Conservation (phyloP, 2,329 filamentous ascomycete genomes). For the Nigrospora oryzae region DNA sequence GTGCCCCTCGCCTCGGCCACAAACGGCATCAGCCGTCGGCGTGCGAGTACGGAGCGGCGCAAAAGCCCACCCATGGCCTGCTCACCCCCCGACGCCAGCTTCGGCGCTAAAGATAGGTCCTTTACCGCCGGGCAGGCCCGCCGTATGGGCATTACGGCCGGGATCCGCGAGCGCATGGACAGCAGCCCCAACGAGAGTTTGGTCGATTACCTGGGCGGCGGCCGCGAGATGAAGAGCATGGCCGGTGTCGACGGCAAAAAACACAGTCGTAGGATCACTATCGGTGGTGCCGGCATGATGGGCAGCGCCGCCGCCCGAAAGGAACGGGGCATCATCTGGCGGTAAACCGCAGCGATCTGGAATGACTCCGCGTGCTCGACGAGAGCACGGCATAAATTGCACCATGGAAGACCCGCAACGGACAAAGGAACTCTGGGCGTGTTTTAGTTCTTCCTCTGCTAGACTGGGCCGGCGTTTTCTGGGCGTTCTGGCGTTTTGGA, state of each 20-base stretch:
- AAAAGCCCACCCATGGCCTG: conserved; percentile 45
- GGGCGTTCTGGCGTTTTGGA: too few relatives aligned
- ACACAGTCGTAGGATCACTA: conserved; percentile 32
- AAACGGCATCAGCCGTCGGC: conserved; percentile 48
- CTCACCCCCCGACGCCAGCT: conserved; percentile 31
- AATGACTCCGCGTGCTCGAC: too few relatives aligned
- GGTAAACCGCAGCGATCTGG: too few relatives aligned
- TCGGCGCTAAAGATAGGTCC: conserved; percentile 18
- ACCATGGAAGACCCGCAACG: too few relatives aligned
- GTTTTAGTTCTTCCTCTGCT: too few relatives aligned
- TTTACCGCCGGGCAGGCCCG: conserved; percentile 48
- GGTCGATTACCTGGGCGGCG: conserved; percentile 5
- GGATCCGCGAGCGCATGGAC: conserved; percentile 14
- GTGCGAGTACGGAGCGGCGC: conserved; percentile 40
- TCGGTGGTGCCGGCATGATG: conserved; percentile 24
- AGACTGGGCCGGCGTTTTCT: too few relatives aligned
- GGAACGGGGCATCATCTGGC: too few relatives aligned
- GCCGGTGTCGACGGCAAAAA: conserved; percentile 7
- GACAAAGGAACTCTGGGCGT: too few relatives aligned
- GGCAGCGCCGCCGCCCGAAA: background rate
- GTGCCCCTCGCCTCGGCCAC: conserved; percentile 35
- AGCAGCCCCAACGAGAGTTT: conserved; percentile 7
- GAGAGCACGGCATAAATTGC: too few relatives aligned
- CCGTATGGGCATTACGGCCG: conserved; percentile 46
- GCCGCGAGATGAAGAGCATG: conserved; percentile 12